These are phyloP conservation scores for Cucurbita maxima DNA, from an alignment of 306 rosid genomes.

Conservation along the genomic window DNA sequence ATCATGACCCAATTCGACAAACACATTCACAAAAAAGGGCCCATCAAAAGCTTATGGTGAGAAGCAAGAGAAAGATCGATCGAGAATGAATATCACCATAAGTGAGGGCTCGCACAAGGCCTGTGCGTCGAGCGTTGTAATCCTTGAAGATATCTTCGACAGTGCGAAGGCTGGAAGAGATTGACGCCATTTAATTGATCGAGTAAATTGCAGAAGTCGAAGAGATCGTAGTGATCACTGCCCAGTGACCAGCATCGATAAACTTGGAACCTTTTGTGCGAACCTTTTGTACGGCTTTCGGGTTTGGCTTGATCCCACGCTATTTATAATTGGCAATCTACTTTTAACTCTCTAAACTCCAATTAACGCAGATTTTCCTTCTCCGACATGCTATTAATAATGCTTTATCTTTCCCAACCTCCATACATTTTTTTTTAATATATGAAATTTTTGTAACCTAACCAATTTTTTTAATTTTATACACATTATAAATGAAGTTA, in stretches of 20 bases:
- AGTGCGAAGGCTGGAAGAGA: conserved; percentile 26
- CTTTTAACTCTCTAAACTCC: background rate
- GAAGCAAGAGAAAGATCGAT: background rate
- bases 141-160: conserved; percentile 58
- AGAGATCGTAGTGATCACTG: conserved; percentile 10
- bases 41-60: background rate
- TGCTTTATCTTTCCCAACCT: background rate
- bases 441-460: background rate
- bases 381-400: background rate
- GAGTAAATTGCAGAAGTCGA: background rate
- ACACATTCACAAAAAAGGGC: background rate
- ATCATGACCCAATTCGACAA: background rate
- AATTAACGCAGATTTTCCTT: background rate
- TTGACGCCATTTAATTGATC: conserved; percentile 14
- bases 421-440: too few relatives aligned
- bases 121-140: conserved; percentile 37
- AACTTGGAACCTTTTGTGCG: background rate
- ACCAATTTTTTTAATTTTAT: too few relatives aligned
- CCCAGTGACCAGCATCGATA: conserved; percentile 1
- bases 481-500: too few relatives aligned
- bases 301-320: background rate
- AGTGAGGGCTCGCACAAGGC: conserved; percentile 43
- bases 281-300: background rate
- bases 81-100: conserved; percentile 17
- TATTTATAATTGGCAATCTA: background rate